Percentiles rank a stretch among this genome's conserved stretches.
phyloP scores from a whole-genome alignment of 352 stramenopile species.

The Aphanomyces cochlioides region DNA sequence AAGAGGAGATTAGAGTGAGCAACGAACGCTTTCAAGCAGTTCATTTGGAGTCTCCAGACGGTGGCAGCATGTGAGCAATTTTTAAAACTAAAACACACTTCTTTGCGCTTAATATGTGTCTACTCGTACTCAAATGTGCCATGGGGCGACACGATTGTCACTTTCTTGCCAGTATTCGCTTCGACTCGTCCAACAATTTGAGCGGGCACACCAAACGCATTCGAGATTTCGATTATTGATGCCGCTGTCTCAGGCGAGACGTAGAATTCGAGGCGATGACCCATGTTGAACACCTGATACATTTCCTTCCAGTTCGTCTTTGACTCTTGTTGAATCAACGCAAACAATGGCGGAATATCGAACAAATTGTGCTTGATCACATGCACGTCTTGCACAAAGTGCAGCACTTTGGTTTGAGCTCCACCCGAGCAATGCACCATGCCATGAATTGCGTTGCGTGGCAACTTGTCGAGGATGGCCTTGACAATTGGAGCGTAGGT shows the following conservation, averaged over 20 bases:
- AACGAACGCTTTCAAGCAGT: slow-evolving; percentile 87
- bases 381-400: slow-evolving; percentile 36
- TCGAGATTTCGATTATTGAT: slow-evolving; percentile 35
- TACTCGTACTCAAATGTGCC: slow-evolving; percentile 33
- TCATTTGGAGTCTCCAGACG: slow-evolving; percentile 55
- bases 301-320: slow-evolving; percentile 38
- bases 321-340: slow-evolving; percentile 35
- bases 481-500: slow-evolving; percentile 43
- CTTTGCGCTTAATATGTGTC: neutral
- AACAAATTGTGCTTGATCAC: slow-evolving; percentile 42
- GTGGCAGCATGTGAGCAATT: slow-evolving; percentile 17
- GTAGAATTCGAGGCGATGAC: slow-evolving; percentile 41
- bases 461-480: slow-evolving; percentile 33
- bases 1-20: slow-evolving; percentile 86
- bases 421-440: slow-evolving; percentile 41
- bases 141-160: slow-evolving; percentile 32
- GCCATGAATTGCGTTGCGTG: slow-evolving; percentile 30
- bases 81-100: neutral
- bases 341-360: slow-evolving; percentile 35
- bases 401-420: slow-evolving; percentile 41
- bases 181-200: slow-evolving; percentile 36
- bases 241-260: slow-evolving; percentile 29
- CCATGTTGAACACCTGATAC: slow-evolving; percentile 47
- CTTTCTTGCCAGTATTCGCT: slow-evolving; percentile 24
- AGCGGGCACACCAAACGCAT: slow-evolving; percentile 33